A percentile compares a stretch with the other conserved stretches of the same genome.
Evolutionary conservation across 2,329 filamentous ascomycete genomes (phyloP).

Genomic region (Nigrospora oryzae): DNA sequence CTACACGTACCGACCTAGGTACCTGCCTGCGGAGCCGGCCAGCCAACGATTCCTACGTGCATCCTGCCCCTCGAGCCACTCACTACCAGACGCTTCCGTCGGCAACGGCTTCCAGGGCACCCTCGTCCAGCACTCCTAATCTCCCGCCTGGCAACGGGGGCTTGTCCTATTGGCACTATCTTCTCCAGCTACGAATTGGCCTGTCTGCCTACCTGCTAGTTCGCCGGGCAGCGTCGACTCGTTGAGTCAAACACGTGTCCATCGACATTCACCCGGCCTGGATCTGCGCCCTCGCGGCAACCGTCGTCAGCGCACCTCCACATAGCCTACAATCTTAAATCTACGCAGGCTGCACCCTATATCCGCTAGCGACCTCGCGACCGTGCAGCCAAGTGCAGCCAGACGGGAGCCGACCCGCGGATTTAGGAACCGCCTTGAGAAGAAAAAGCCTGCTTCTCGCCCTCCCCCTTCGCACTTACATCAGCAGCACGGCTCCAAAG

Average conservation of each 20-base stretch:
- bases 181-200: no score
- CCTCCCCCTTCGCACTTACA: background rate
- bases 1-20: no score
- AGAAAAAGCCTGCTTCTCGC: background rate
- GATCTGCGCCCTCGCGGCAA: conserved; percentile 1
- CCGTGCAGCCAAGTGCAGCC: no score
- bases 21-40: no score
- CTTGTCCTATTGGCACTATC: no score
- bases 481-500: conserved; percentile 1
- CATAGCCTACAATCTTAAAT: background rate
- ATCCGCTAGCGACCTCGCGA: background rate
- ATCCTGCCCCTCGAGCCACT: no score
- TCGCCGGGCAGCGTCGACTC: background rate
- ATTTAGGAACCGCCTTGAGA: background rate
- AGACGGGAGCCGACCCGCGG: background rate
- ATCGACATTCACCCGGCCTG: conserved; percentile 1
- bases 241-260: conserved; percentile 1
- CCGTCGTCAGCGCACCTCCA: conserved; percentile 1
- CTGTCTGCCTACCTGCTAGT: no score
- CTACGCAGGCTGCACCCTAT: background rate
- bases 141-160: no score
- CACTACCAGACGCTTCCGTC: no score
- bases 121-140: no score
- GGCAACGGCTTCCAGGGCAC: no score
- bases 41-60: no score